phyloP scores from a whole-genome alignment of 805 yeast genomes.

The Jamesozyma spencerorum region DNA sequence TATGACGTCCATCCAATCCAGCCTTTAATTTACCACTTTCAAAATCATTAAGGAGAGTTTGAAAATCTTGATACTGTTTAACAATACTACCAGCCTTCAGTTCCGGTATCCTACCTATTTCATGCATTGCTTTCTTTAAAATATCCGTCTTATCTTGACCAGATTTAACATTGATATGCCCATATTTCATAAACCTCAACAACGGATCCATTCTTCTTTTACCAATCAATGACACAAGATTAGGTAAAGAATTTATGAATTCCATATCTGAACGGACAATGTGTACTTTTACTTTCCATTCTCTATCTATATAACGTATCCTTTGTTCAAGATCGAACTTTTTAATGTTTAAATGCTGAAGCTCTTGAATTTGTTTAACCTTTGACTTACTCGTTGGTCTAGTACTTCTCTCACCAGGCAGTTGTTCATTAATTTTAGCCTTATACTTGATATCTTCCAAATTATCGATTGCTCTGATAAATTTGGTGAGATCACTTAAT shows the following conservation, averaged over 20 bases:
- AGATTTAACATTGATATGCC: constrained; percentile 50
- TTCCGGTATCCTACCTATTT: constrained; percentile 50
- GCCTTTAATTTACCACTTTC: constrained; percentile 31
- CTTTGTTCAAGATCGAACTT: constrained; percentile 32
- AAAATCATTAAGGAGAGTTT: constrained; percentile 22
- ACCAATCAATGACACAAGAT: constrained; percentile 49
- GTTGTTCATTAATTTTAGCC: constrained; percentile 28
- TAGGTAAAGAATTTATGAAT: constrained; percentile 44
- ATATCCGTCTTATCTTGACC: constrained; percentile 42
- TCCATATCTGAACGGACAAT: constrained; percentile 34
- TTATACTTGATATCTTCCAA: constrained; percentile 40
- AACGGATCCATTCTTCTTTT: constrained; percentile 44
- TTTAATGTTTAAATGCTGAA: constrained; percentile 10
- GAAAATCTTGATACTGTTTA: constrained; percentile 35
- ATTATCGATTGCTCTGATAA: constrained; percentile 35
- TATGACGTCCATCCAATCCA: constrained; percentile 36
- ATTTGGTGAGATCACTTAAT: constrained; percentile 41
- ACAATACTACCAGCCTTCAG: constrained; percentile 39
- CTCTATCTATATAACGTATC: constrained; percentile 39
- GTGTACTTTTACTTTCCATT: constrained; percentile 41
- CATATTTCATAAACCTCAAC: constrained; percentile 44
- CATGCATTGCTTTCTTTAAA: constrained; percentile 41
- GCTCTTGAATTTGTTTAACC: constrained; percentile 11
- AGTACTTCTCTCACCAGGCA: constrained; percentile 6
- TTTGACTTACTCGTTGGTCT: not conserved